These are phyloP conservation scores for Phytophthora agathidicida DNA, from an alignment of 352 stramenopile species.

Conservation along the genomic window DNA sequence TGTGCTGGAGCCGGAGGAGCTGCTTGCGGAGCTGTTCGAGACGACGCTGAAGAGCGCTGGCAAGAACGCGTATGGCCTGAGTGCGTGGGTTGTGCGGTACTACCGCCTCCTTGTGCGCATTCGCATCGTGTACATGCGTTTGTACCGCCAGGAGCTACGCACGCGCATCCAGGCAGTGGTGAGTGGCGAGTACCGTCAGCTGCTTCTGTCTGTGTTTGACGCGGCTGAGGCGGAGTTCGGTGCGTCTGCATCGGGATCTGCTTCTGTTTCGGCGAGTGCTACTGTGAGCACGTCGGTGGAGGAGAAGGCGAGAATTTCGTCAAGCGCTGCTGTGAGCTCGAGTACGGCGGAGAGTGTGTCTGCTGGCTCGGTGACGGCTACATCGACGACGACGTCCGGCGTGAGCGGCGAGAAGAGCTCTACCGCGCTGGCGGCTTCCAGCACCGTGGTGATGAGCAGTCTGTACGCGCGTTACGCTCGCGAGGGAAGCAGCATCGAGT, in stretches of 20 bases:
- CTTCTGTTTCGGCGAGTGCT: too few species aligned
- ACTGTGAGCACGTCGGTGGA: slow-evolving; percentile 1
- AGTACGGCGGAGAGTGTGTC: not conserved
- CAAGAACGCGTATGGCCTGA: slow-evolving; percentile 14
- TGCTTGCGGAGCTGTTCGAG: slow-evolving; percentile 40
- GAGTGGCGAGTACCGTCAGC: slow-evolving; percentile 15
- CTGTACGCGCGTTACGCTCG: not conserved
- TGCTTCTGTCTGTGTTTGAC: not conserved
- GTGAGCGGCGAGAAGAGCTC: not conserved
- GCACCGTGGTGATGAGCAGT: not conserved
- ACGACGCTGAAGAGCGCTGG: slow-evolving; percentile 41
- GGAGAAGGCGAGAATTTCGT: slow-evolving; percentile 7
- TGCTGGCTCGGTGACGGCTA: slow-evolving; percentile 1
- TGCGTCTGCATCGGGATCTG: not conserved
- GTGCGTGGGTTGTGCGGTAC: slow-evolving; percentile 23
- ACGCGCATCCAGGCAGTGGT: not conserved
- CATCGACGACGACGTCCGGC: too few species aligned
- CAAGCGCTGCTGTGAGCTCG: not conserved
- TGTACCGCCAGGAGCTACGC: slow-evolving; percentile 42
- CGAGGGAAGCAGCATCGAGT: not conserved
- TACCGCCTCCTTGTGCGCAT: slow-evolving; percentile 35
- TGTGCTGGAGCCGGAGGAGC: slow-evolving; percentile 29
- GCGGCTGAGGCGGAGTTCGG: slow-evolving; percentile 4
- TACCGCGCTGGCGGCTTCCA: not conserved
- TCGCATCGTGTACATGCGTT: slow-evolving; percentile 42